phyloP scores from a whole-genome alignment of 2,329 filamentous ascomycete genomes.

The Biscogniauxia mediterranea region DNA sequence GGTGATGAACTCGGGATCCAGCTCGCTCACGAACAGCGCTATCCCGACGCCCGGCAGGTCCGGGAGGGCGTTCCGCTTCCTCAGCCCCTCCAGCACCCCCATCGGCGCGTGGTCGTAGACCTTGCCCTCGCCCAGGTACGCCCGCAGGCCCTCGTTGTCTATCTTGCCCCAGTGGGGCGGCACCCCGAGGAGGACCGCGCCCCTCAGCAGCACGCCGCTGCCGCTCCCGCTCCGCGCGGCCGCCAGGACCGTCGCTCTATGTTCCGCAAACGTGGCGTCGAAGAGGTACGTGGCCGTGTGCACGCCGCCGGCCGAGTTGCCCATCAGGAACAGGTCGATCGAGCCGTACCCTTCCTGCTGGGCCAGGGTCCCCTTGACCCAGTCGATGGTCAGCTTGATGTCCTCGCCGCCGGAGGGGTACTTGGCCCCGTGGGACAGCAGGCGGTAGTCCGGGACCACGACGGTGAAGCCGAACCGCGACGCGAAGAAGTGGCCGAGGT shows the following conservation, averaged over 20 bases:
- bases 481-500: conserved; percentile 40
- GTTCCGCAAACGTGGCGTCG: conserved; percentile 21
- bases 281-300: conserved; percentile 38
- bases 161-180: conserved; percentile 26
- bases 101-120: conserved; percentile 22
- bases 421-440: conserved; percentile 37
- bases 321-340: conserved; percentile 37
- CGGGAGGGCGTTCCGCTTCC: conserved; percentile 14
- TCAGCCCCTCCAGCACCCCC: conserved; percentile 20
- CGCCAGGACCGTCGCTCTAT: conserved; percentile 12
- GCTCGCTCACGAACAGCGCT: conserved; percentile 25
- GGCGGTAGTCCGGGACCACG: conserved; percentile 39
- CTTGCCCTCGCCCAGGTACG: conserved; percentile 25
- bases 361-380: conserved; percentile 29
- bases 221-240: conserved; percentile 8
- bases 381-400: conserved; percentile 34
- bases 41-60: conserved; percentile 21
- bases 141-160: conserved; percentile 19
- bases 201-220: conserved; percentile 21
- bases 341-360: conserved; percentile 23
- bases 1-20: conserved; percentile 26
- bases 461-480: conserved; percentile 34
- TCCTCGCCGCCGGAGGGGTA: conserved; percentile 43
- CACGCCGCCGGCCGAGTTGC: conserved; percentile 41
- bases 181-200: conserved; percentile 22